A percentile compares a stretch with the other conserved stretches of the same genome.
Conservation (phyloP, 2,329 filamentous ascomycete species). For the Sarocladium brachiariae region DNA sequence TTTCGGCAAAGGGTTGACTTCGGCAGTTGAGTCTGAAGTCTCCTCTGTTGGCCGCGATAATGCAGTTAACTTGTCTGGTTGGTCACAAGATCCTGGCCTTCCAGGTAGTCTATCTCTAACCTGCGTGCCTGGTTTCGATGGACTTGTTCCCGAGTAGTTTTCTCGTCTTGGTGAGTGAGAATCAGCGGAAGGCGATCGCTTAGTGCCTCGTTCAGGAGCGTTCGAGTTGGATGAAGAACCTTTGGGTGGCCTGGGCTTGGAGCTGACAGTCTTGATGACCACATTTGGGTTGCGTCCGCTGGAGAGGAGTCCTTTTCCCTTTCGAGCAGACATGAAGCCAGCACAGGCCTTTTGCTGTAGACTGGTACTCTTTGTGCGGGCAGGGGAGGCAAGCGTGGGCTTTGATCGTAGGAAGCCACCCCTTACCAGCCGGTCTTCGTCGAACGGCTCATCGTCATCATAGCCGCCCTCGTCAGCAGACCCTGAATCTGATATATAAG, state of each 20-base stretch:
- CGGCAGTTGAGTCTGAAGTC: not conserved
- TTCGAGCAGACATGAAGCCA: constrained; percentile 3
- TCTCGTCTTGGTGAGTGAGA: not conserved
- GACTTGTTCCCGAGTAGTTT: not conserved
- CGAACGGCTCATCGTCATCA: constrained; percentile 18
- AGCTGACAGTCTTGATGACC: constrained; percentile 13
- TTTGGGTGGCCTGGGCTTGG: not conserved
- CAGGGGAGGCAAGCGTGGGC: constrained; percentile 6
- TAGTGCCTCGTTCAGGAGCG: not conserved
- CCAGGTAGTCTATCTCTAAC: not conserved
- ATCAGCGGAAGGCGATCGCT: not conserved
- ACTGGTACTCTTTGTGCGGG: constrained; percentile 1
- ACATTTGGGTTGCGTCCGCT: constrained; percentile 18
- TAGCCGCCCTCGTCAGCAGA: constrained; percentile 25
- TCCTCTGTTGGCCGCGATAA: not conserved
- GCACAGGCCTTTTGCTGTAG: not conserved
- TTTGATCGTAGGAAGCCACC: constrained; percentile 9
- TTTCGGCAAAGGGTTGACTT: not conserved
- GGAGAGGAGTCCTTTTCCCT: constrained; percentile 19
- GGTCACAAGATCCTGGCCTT: not conserved
- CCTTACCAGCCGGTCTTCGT: constrained; percentile 17
- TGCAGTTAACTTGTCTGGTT: not conserved
- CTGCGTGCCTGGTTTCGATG: not conserved
- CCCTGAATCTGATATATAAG: constrained; percentile 30
- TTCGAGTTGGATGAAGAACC: not conserved